Percentiles rank a stretch among this genome's conserved stretches.
phyloP scores from a whole-genome alignment of 345 rosid species.

The Eucalyptus victrix region DNA sequence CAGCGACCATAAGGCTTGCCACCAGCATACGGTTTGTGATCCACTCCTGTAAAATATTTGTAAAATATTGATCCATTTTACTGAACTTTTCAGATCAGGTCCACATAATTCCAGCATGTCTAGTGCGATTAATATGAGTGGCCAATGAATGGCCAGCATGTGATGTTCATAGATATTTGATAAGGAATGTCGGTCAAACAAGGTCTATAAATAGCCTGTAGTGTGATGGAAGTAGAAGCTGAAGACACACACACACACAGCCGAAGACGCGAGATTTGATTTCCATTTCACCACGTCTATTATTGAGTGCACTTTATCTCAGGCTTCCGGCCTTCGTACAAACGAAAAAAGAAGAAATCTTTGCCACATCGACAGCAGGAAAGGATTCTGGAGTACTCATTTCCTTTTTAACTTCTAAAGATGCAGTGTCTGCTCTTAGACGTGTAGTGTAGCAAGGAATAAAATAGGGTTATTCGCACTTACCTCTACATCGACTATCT shows the following conservation, averaged over 20 bases:
- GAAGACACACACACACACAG: not conserved
- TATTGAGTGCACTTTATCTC: too few relatives aligned
- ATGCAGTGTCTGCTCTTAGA: too few relatives aligned
- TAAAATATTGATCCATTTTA: not conserved
- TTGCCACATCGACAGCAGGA: too few relatives aligned
- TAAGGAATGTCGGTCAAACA: not conserved
- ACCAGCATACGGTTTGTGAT: rapidly evolving
- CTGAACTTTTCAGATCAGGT: rapidly evolving
- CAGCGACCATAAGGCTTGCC: too few relatives aligned
- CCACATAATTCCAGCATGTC: not conserved
- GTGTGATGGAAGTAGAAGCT: not conserved
- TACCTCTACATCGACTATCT: rapidly evolving
- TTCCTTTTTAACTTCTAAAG: too few relatives aligned
- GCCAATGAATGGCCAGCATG: not conserved
- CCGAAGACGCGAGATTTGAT: rapidly evolving
- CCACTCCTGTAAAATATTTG: too few relatives aligned
- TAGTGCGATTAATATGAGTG: too few relatives aligned
- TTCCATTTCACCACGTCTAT: too few relatives aligned
- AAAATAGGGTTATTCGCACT: too few relatives aligned
- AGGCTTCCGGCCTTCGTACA: too few relatives aligned
- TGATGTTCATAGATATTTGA: not conserved
- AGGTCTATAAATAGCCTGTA: not conserved
- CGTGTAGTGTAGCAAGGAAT: rapidly evolving
- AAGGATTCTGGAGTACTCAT: too few relatives aligned
- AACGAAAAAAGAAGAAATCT: too few relatives aligned